Conservation (phyloP, 225 moss, liverwort and hornwort species). For the Sphagnum contortum region DNA sequence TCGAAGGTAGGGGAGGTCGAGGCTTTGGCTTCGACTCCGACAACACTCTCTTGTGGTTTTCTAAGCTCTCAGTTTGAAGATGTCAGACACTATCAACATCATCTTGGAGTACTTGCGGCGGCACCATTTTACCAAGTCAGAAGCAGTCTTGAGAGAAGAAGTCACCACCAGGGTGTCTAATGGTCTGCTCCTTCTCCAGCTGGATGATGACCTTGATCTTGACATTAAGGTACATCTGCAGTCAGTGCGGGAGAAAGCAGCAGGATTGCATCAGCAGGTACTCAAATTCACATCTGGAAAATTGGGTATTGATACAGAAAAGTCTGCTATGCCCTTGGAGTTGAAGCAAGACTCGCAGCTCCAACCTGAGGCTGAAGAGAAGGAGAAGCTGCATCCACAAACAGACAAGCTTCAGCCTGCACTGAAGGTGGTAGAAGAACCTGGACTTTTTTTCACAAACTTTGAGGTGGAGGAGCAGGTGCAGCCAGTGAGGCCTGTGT, state of each 20-base stretch:
- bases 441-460: slow-evolving; percentile 35
- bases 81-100: slow-evolving; percentile 70
- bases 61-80: slow-evolving; percentile 39
- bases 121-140: slow-evolving; percentile 71
- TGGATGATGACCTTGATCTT: slow-evolving; percentile 61
- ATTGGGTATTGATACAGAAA: slow-evolving; percentile 20
- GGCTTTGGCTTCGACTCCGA: slow-evolving; percentile 13
- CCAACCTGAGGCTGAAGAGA: slow-evolving; percentile 9
- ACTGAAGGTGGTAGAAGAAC: slow-evolving; percentile 20
- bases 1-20: slow-evolving; percentile 9
- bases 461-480: slow-evolving; percentile 41
- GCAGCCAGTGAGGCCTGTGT: slow-evolving; percentile 19
- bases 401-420: slow-evolving; percentile 15
- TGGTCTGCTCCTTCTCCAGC: slow-evolving; percentile 26
- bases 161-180: slow-evolving; percentile 51
- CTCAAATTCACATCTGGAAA: slow-evolving; percentile 17
- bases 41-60: slow-evolving; percentile 9
- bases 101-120: slow-evolving; percentile 74
- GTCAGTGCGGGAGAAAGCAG: slow-evolving; percentile 49
- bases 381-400: slow-evolving; percentile 15
- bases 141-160: slow-evolving; percentile 69
- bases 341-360: slow-evolving; percentile 14
- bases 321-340: slow-evolving; percentile 19
- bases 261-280: slow-evolving; percentile 22
- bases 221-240: slow-evolving; percentile 37